Percentiles rank a stretch among this genome's conserved stretches.
phyloP scores from a whole-genome alignment of 345 rosid genomes.

The Gossypioides kirkii region DNA sequence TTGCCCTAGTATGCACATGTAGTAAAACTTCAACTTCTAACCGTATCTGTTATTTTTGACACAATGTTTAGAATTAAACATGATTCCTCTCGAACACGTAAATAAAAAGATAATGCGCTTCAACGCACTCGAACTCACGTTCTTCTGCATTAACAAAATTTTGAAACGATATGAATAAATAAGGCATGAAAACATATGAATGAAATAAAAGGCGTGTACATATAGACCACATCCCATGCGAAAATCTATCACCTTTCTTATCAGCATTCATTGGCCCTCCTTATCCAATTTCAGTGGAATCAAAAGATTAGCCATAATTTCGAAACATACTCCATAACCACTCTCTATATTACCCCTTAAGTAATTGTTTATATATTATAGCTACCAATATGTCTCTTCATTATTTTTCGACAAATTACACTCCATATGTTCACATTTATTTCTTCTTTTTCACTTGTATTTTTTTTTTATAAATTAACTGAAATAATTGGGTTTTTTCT shows the following conservation, averaged over 20 bases:
- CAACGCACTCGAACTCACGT: accelerated
- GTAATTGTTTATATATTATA: background rate
- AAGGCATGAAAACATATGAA: no score
- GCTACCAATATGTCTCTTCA: background rate
- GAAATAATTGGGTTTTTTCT: background rate
- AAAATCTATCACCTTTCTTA: no score
- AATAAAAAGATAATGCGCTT: accelerated
- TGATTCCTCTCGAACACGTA: accelerated
- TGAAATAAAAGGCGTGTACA: no score
- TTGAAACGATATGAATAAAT: no score
- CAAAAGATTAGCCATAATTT: background rate
- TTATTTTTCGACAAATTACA: no score
- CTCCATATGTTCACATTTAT: background rate
- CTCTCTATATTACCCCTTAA: background rate
- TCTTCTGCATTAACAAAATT: accelerated
- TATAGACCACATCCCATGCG: background rate
- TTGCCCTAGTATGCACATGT: no score
- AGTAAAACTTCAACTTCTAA: no score
- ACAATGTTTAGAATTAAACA: accelerated
- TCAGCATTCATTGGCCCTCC: no score
- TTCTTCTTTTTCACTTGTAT: background rate
- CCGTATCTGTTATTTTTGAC: no score
- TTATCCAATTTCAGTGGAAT: no score
- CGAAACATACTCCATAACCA: background rate
- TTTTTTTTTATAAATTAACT: background rate